Evolutionary conservation across 257 asterid genomes (phyloP), one percentile per base, ranked within the genome.

Genomic region (Gardenia jasminoides): DNA sequence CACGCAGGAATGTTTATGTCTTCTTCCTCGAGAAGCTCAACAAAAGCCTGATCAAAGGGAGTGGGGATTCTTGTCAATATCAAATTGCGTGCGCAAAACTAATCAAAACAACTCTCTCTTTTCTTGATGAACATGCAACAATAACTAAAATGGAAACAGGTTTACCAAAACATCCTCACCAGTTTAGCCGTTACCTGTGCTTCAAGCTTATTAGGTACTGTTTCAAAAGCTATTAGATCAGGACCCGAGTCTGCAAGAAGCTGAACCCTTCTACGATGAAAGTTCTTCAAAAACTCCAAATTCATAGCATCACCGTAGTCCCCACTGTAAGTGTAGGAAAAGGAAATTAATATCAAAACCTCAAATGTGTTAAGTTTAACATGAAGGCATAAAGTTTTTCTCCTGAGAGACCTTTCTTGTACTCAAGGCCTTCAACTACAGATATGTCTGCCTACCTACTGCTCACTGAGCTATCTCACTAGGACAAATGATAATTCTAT

Each of bases 181-280:
- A 54, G 39, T 41, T 68, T 74, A 2, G 70, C 65, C 28, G 59
- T 72, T 85, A 92, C 98, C 97, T 88, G 92, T 78, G 97, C 96
- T 89, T 94, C 98, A 46, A 94, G 84, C 82, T 84, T 90, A 88
- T 94, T 92, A 67, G 98, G 97, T 68, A 92, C 92, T 28, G 98
- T 94, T 87, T 94, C 98, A 78, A 94, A 92, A 64, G 97, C 98
- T 75, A 94, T 87, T 61, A 92, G 83, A 90, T 92, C 97, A 78
- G 97, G 93, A 77, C 93, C 92, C 76, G 97, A 83, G 52, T 91
- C 94, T 67, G 91, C 96, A 76, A 94, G 97, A 88, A 94, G 83
- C 87, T 92, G 88, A 70, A 94, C 90, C 83, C 98, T 92, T 82
- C 89, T 87, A 67, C 97, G 89, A 76, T 94, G 98, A 83, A 94